Evolutionary conservation across 2,329 filamentous ascomycete species (phyloP), one percentile per base, ranked within the genome.

Genomic region (Talaromyces sp.): DNA sequence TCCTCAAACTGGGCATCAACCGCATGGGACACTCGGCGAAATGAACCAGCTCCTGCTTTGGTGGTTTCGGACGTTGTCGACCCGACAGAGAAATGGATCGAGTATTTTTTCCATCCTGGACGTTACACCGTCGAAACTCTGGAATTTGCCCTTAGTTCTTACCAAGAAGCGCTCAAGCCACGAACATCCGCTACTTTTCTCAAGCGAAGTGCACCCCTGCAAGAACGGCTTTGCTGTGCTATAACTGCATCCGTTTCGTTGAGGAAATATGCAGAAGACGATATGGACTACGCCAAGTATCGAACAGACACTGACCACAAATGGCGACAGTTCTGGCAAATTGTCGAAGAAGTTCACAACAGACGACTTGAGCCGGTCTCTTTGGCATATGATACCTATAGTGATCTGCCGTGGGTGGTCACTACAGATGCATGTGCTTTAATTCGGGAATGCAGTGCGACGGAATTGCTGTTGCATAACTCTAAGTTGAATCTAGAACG

Each of bases 241-340:
- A 83, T 97, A 41, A 87, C 88, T 16, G 85, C 87, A 7, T 90
- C 90, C 11, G 87, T 91, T 14, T 83, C 86, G 0, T 80, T 93
- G 41, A 84, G 86, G 52, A 87, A 87, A 62, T 82, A 81, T 35
- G 80, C 86, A 10, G 84, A 87, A 14, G 87, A 87, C 14, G 85
- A 85, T 33, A 87, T 91, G 77, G 90, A 96, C 72, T 92, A 91
- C 70, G 87, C 90, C 27, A 85, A 89, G 65, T 95, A 93, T 74
- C 86, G 90, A 64, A 81, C 83, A 39, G 88, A 91, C 37, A 88
- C 90, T 62, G 90, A 95, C 73, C 84, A 86, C 11, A 93, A 97
- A 75, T 99, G 95, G 95, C 88, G 90, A 68, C 87, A 91, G 60
- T 96, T 96, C 77, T 97, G 93, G 80, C 88, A 93, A 37, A 84